Base-by-base conservation (phyloP, 1,139 yeast genomes). In the Geotrichum armillariae region DNA sequence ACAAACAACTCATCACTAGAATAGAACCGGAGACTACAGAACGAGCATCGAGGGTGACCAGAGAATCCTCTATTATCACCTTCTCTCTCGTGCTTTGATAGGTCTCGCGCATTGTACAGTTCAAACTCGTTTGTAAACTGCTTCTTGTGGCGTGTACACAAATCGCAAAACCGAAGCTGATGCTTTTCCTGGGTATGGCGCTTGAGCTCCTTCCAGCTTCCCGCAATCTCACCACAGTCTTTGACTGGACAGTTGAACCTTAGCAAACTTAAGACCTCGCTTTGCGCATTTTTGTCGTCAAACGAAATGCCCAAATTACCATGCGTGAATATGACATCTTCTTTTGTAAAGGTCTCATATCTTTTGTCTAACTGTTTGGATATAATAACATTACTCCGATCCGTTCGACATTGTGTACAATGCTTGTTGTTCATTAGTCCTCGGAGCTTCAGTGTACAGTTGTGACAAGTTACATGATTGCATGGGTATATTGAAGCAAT, bases 11-110 rank as follows among this genome's bases (percentile, higher is more conserved):
- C 98, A 64, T 93, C 97, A 49, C 83, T 90, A 0, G 96, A 89
- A 65, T 93, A 93, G 65, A 88, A 91, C 52, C 95, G 69, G 58
- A 73, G 76, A 3, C 78, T 70, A 67, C 99, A 93, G 66, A 88
- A 88, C 58, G 80, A 80, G 74, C 99, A 93, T 58, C 77, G 76
- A 0, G 98, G 97, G 64, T 93, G 99, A 0, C 98, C 98, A 9
- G 70, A 73, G 65, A 91, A 91, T 2, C 97, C 97, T 17, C 71
- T 67, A 41, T 75, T 77, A 57, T 77, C 79, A 41, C 96, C 97
- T 38, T 73, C 75, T 4, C 75, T 67, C 63, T 84, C 85, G 68
- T 93, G 99, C 47, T 71, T 75, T 54, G 79, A 80, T 44, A 93
- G 74, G 56, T 80, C 84, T 53, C 80, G 80, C 40, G 74, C 75